Percentiles rank a stretch among this genome's conserved stretches.
phyloP scores from a whole-genome alignment of 2,329 filamentous ascomycete species.

The Penicillium polonicum region DNA sequence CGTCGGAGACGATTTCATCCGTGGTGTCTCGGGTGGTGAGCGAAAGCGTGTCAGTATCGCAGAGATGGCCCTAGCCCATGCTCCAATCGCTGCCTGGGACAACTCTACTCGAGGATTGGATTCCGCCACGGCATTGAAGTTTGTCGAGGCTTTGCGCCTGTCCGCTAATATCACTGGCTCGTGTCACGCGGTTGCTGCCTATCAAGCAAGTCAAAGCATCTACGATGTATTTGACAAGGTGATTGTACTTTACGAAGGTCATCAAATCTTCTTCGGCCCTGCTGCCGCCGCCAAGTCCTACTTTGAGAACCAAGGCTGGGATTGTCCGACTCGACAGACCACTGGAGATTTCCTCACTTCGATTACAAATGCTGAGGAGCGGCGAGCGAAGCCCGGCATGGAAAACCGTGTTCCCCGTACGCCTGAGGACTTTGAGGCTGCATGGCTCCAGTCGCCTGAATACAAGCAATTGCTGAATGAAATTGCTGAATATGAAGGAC shows the following conservation, averaged over 20 bases:
- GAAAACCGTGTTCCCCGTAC: constrained; percentile 64
- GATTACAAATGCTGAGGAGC: constrained; percentile 62
- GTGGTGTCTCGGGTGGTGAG: constrained; percentile 60
- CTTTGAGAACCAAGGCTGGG: constrained; percentile 68
- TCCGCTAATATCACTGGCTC: constrained; percentile 47
- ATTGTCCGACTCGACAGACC: constrained; percentile 64
- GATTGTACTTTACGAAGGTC: constrained; percentile 68
- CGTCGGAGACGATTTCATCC: constrained; percentile 53
- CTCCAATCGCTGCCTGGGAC: constrained; percentile 45
- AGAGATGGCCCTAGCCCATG: constrained; percentile 49
- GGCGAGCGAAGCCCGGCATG: constrained; percentile 55
- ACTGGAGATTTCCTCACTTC: constrained; percentile 68
- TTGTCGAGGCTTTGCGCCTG: constrained; percentile 49
- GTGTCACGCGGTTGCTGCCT: constrained; percentile 53
- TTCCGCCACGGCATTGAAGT: constrained; percentile 53
- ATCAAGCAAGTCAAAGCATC: constrained; percentile 48
- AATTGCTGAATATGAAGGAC: constrained; percentile 41
- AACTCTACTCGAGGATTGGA: constrained; percentile 50
- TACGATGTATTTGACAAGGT: constrained; percentile 64
- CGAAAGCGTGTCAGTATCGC: constrained; percentile 61
- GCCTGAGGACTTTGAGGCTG: constrained; percentile 63
- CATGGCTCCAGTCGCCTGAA: constrained; percentile 55
- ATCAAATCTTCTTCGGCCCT: constrained; percentile 71
- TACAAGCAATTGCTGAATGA: constrained; percentile 40
- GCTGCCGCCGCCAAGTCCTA: constrained; percentile 58